phyloP scores from a whole-genome alignment of 164 flowering plant species.

The Buxus sempervirens region DNA sequence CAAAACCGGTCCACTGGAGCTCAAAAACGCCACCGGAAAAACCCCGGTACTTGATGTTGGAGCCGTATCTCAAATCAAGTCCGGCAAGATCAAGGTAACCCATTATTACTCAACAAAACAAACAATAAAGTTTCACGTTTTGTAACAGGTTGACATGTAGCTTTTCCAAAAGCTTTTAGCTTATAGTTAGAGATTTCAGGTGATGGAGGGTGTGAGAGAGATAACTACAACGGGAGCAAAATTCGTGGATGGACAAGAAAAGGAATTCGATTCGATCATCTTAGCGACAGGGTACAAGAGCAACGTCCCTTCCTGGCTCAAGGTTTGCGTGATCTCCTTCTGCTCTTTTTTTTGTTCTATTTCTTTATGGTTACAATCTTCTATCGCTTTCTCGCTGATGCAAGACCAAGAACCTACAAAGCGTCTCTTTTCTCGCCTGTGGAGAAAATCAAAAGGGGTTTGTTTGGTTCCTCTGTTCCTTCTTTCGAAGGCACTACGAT shows the following conservation, averaged over 20 bases:
- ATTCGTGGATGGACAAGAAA: slow-evolving; percentile 77
- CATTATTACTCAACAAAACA: background rate
- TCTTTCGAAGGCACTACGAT: slow-evolving; percentile 3
- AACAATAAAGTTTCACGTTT: background rate
- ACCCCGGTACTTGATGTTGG: slow-evolving; percentile 95
- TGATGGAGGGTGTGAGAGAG: slow-evolving; percentile 77
- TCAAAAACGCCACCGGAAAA: slow-evolving; percentile 85
- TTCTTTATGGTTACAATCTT: slow-evolving; percentile 35
- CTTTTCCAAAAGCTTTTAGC: too few relatives aligned
- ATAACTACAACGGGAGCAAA: slow-evolving; percentile 68
- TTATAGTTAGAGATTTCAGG: slow-evolving; percentile 32
- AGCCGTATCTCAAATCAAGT: slow-evolving; percentile 62
- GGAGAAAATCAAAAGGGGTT: slow-evolving; percentile 19
- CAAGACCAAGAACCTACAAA: slow-evolving; percentile 44
- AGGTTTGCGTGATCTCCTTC: slow-evolving; percentile 40
- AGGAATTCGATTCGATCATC: slow-evolving; percentile 77
- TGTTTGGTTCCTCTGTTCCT: slow-evolving; percentile 12
- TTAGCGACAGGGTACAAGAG: slow-evolving; percentile 96
- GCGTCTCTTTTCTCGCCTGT: slow-evolving; percentile 30
- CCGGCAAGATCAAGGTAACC: slow-evolving; percentile 80
- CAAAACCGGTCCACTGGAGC: slow-evolving; percentile 93
- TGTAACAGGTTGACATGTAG: background rate
- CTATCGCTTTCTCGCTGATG: slow-evolving; percentile 41
- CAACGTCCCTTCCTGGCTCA: slow-evolving; percentile 95
- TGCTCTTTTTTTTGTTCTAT: slow-evolving; percentile 7